Base-by-base conservation (phyloP, 768 basidiomycete genomes). In the Amanita rubescens region DNA sequence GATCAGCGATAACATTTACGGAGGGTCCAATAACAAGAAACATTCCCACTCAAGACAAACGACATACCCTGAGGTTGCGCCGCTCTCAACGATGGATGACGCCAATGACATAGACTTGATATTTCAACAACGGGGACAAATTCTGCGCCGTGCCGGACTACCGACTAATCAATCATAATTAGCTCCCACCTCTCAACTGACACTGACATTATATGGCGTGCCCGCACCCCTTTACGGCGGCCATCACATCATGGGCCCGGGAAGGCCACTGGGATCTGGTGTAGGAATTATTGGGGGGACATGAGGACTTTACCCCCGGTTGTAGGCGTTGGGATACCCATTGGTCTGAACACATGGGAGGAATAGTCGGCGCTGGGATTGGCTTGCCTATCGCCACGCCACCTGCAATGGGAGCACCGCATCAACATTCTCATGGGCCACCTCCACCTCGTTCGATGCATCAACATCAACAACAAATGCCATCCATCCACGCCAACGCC, bases 41-140 rank as follows among this genome's bases (percentile, higher is more conserved):
- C 59, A 59, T 38, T 53, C 62, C 27, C 60, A 60, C 19, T 62
- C 62, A 2, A 66, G 65, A 51, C 63, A 63, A 35, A 63, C 68
- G 12, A 66, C 72, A 14, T 74, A 74, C 53, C 74, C 76, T 47
- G 78, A 77, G 62, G 71, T 80, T 24, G 59, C 71, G 32, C 68
- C 76, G 0, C 73, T 84, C 15, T 67, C 77, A 8, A 60, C 75
- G 0, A 63, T 63, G 25, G 82, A 84, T 34, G 71, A 82, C 30
- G 64, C 71, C 24, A 65, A 65, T 38, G 83, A 85, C 60, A 69
- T 84, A 25, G 80, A 82, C 2, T 77, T 72, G 57, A 69, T 85
- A 20, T 71, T 73, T 54, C 76, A 77, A 49, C 70, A 78, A 49
- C 73, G 74, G 14, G 46, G 56, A 42, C 55, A 53, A 25, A 30